phyloP scores from a whole-genome alignment of 176 grass and related monocot genomes.

The Melocanna baccifera region DNA sequence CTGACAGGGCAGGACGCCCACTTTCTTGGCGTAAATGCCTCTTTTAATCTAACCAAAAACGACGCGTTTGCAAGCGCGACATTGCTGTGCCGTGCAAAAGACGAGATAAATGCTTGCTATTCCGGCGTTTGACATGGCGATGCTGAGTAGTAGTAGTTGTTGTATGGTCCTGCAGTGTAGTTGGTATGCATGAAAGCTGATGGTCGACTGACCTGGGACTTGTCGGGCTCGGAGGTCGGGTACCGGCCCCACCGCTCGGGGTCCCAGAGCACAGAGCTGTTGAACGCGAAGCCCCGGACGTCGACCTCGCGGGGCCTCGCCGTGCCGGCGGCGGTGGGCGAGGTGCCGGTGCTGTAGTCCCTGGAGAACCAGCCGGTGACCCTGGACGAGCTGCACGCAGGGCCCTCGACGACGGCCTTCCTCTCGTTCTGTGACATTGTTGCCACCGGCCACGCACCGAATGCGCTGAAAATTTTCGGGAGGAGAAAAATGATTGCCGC shows the following conservation, averaged over 20 bases:
- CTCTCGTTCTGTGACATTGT: slow-evolving; percentile 52
- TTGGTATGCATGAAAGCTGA: neutral
- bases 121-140: neutral
- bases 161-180: neutral
- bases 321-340: neutral
- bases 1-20: slow-evolving; percentile 22
- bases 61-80: neutral
- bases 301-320: slow-evolving; percentile 33
- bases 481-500: neutral
- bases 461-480: slow-evolving; percentile 46
- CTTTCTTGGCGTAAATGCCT: slow-evolving; percentile 37
- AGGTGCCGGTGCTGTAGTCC: slow-evolving; percentile 36
- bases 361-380: slow-evolving; percentile 80
- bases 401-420: slow-evolving; percentile 72
- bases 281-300: slow-evolving; percentile 73
- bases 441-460: slow-evolving; percentile 92
- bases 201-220: slow-evolving; percentile 60
- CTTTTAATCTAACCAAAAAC: slow-evolving; percentile 9
- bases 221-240: slow-evolving; percentile 85
- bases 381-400: slow-evolving; percentile 62
- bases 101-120: neutral
- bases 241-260: slow-evolving; percentile 88
- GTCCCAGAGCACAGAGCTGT: slow-evolving; percentile 92
- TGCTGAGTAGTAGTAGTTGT: too few relatives aligned
- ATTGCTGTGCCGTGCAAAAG: slow-evolving; percentile 26